Base-by-base conservation (phyloP, 257 asterid genomes). In the Anisodus tanguticus region DNA sequence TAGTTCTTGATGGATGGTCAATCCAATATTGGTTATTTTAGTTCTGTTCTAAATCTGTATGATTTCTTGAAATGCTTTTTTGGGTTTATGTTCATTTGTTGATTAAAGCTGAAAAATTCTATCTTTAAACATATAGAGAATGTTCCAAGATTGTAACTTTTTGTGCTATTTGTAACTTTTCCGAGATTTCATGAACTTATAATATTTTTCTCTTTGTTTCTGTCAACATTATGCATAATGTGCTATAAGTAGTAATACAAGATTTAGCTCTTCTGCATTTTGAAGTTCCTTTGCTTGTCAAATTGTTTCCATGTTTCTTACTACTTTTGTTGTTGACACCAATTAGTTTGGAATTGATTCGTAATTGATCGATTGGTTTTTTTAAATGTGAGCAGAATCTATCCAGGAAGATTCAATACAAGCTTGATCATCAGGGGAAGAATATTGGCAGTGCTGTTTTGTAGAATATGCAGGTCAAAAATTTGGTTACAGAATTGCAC, bases 381-480 rank as follows among this genome's bases (percentile, higher is more conserved):
- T 47, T 84, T 78, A 17, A 84, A 26, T 84, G 58, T 83, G 16
- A 70, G 67, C 94, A 94, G 98, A 84, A 84, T 83, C 84, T 79
- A 11, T 57, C 70, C 8, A 84, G 87, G 80, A 86, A 89, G 86
- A 82, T 79, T 49, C 55, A 57, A 37, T 80, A 83, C 80, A 87
- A 58, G 84, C 82, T 84, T 62, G 88, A 89, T 83, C 89, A 89
- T 83, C 89, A 72, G 81, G 87, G 85, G 69, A 79, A 85, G 69
- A 79, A 85, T 70, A 81, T 86, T 64, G 84, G 76, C 37, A 88
- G 87, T 83, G 85, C 84, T 11, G 35, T 85, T 53, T 81, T 89
- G 90, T 91, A 90, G 93, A 86, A 76, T 88, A 84, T 83, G 55
- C 79, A 26, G 76, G 15, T 22, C 37, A 55, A 47, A 83, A 85